Conservation (phyloP, 768 basidiomycete species). For the Xerocomus potaroensis region DNA sequence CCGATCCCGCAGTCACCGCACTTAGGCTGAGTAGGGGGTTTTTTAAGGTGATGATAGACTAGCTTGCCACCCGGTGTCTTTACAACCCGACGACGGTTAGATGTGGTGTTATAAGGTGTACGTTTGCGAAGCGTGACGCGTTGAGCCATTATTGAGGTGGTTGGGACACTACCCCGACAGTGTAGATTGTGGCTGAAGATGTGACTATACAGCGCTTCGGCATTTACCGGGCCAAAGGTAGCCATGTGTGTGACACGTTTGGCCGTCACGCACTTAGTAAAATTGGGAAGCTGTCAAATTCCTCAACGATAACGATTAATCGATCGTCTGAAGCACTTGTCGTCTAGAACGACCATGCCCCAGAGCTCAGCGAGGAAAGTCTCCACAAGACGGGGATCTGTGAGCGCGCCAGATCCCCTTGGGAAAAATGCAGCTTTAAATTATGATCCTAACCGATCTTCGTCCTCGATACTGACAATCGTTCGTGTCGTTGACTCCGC, state of each 20-base stretch:
- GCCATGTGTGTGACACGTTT: slow-evolving; percentile 1
- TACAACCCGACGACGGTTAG: slow-evolving; percentile 89
- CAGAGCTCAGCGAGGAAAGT: slow-evolving; percentile 32
- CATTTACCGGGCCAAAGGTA: slow-evolving; percentile 2
- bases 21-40: slow-evolving; percentile 85
- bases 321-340: neutral
- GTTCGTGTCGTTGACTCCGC: slow-evolving; percentile 52
- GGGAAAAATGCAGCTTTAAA: slow-evolving; percentile 52
- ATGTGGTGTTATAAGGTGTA: slow-evolving; percentile 96
- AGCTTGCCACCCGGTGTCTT: slow-evolving; percentile 99
- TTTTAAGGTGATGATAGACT: slow-evolving; percentile 97
- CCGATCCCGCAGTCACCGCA: slow-evolving; percentile 98
- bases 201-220: slow-evolving; percentile 22
- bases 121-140: slow-evolving; percentile 99
- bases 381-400: slow-evolving; percentile 60
- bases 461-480: slow-evolving; percentile 68
- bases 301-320: neutral
- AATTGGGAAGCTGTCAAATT: slow-evolving; percentile 5
- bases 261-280: neutral
- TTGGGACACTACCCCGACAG: neutral
- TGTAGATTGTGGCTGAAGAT: slow-evolving; percentile 18
- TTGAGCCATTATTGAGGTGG: slow-evolving; percentile 74
- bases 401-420: slow-evolving; percentile 65
- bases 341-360: slow-evolving; percentile 12
- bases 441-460: slow-evolving; percentile 48